Conservation (phyloP, 768 basidiomycete species). For the Pholiota molesta region DNA sequence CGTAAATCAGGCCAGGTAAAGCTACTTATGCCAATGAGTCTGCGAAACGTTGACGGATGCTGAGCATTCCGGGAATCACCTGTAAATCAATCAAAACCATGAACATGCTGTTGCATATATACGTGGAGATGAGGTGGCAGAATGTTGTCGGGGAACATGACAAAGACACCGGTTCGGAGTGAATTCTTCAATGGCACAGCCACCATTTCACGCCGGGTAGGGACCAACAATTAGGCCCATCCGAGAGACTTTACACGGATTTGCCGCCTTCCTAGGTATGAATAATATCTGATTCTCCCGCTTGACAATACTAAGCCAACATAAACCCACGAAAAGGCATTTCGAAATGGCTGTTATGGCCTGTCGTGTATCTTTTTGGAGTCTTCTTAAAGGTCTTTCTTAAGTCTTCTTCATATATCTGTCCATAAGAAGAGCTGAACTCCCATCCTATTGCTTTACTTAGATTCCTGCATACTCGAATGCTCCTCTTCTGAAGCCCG, state of each 20-base stretch:
- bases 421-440: background rate
- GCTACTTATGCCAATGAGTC: too few relatives aligned
- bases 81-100: too few relatives aligned
- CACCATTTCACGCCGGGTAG: too few relatives aligned
- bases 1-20: too few relatives aligned
- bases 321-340: slow-evolving; percentile 27
- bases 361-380: slow-evolving; percentile 55
- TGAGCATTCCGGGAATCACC: too few relatives aligned
- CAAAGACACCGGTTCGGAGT: too few relatives aligned
- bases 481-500: slow-evolving; percentile 53
- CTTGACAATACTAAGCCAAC: background rate
- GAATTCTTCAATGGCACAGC: too few relatives aligned
- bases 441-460: background rate
- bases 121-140: too few relatives aligned
- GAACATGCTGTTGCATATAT: too few relatives aligned
- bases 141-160: too few relatives aligned
- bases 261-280: slow-evolving; percentile 50
- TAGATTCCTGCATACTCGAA: slow-evolving; percentile 63
- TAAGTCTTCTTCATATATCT: background rate
- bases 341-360: slow-evolving; percentile 48
- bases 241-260: slow-evolving; percentile 48
- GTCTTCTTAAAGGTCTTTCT: slow-evolving; percentile 45
- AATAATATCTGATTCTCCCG: background rate
- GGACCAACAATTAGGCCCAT: slow-evolving; percentile 38
- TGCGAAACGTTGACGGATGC: too few relatives aligned